Evolutionary conservation across 1,284 basidiomycete species (phyloP), one percentile per base, ranked within the genome.

Genomic region (Golubevia pallescens): DNA sequence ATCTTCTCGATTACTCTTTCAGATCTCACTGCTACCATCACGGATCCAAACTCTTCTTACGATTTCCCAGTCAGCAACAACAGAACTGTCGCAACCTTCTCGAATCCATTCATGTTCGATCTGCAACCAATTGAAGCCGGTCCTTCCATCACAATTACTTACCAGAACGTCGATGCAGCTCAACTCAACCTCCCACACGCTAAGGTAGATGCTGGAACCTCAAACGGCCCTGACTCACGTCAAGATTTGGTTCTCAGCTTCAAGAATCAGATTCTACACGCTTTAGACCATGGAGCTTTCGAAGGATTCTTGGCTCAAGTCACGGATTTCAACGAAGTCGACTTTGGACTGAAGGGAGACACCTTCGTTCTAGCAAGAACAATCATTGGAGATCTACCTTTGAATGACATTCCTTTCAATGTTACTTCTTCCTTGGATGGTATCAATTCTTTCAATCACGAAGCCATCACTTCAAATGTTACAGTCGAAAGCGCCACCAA

Each of bases 51-150:
- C 10, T 5, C 5, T 10, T 38, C 34, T 10, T 38, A 38, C 34
- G 34, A 38, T 10, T 38, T 38, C 34, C 34, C 34, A 10, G 34
- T 38, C 34, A 5, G 5, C 34, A 38, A 70, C 61, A 78, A 85
- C 70, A 70, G 66, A 62, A 78, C 79, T 16, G 57, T 78, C 20
- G 81, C 80, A 8, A 71, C 64, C n/a, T 85, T 78, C 62, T 68
- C 78, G 59, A 84, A 84, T 65, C 82, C 82, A 20, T 81, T 85
- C 70, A 61, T 34, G 62, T 84, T 85, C 71, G 63, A 62, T 24
- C 66, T 85, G 57, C 70, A 70, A 54, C 74, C 74, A 28, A 58
- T 80, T 54, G 62, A 77, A 63, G 71, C 73, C 2, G 64, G 69
- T n/a, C 70, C 78, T 54, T 57, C 68, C 54, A 74, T 76, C 57